Evolutionary conservation across 768 basidiomycete genomes (phyloP), one percentile per base, ranked within the genome.

Genomic region (Zangia roseola): DNA sequence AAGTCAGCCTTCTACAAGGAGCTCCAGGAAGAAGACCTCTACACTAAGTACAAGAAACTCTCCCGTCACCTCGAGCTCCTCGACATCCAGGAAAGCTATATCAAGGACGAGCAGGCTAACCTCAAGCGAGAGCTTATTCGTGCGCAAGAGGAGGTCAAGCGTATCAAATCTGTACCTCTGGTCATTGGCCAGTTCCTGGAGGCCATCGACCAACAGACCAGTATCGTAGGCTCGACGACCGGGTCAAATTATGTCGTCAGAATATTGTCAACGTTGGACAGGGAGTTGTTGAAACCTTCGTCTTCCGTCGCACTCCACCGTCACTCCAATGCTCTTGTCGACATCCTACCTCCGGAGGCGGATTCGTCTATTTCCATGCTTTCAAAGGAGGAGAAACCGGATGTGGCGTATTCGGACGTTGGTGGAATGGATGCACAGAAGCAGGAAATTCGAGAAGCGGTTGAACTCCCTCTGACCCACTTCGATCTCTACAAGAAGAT

Each of bases 151-250:
- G 97, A 99, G 73, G 97, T 99, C 65, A 97, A 97, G 72, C 90
- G 97, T 50, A 99, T 99, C 67, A 94, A 98, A 72, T 91, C 91
- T 45, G 97, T 99, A 6, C 97, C 97, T 0, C 84, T 99, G 14
- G 97, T 99, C 65, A 99, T 99, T 62, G 97, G 97, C 48, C 97
- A 99, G 70, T 99, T 99, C 75, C 82, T 98, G 30, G 97, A 99
- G 73, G 89, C 97, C 43, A 97, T 99, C 67, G 97, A 99, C 76
- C 91, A 97, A 68, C 84, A 88, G 59, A 93, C 95, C 14, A 93
- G 88, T 53, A 99, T 99, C 57, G 97, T 98, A 17, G 95, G 94
- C 40, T 94, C 91, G 13, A 99, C 97, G 0, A 98, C 97, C 4
- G 97, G 97, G 10, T 93, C 90, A 13, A 99, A 97, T 72, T 97